Evolutionary conservation across 306 rosid genomes (phyloP), one percentile per base, ranked within the genome.

Genomic region (Prunus mongolica): DNA sequence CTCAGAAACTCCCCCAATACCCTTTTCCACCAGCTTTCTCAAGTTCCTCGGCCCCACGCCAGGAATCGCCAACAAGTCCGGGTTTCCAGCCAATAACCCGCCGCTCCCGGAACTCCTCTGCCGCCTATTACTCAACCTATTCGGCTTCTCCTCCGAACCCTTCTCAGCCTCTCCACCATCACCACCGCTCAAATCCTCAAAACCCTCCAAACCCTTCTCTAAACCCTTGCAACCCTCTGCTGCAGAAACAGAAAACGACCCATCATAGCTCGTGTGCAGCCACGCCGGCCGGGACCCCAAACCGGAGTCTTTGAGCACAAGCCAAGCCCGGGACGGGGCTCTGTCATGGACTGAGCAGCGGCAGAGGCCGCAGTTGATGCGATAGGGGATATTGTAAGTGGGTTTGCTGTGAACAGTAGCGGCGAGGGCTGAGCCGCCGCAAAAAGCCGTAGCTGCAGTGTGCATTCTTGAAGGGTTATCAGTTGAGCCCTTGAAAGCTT

Each of bases 11-110:
- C 97, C 97, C 16, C 87, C 94, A 57, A 95, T 88, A 38, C 98
- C 97, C 69, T 95, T 95, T 78, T 83, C 86, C 54, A 92, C 87
- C 62, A 95, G 91, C 83, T 95, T 95, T 80, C 83, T 85, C 86
- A 92, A 81, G 86, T 95, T 95, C 69, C 97, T 88, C 20, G 96
- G 98, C 61, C 98, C 97, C 38, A 95, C 97, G 1, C 97, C 98
- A 0, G 97, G 97, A 83, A 95, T 92, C 2, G 97, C 83, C 90
- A 95, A 69, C 87, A 95, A 89, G 76, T 95, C 97, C 54, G 98
- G 97, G 79, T 83, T 89, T n/a, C 87, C 84, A 1, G 82, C 76
- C 22, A 80, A 19, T 20, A 75, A 74, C 24, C 81, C 82, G 44
- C 83, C 82, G 60, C 55, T 51, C 5, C 86, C 66, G 18, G 85